Percentiles rank a stretch among this genome's conserved stretches.
Evolutionary conservation across 2,329 filamentous ascomycete genomes (phyloP).

Genomic region (Arthroderma sp.): DNA sequence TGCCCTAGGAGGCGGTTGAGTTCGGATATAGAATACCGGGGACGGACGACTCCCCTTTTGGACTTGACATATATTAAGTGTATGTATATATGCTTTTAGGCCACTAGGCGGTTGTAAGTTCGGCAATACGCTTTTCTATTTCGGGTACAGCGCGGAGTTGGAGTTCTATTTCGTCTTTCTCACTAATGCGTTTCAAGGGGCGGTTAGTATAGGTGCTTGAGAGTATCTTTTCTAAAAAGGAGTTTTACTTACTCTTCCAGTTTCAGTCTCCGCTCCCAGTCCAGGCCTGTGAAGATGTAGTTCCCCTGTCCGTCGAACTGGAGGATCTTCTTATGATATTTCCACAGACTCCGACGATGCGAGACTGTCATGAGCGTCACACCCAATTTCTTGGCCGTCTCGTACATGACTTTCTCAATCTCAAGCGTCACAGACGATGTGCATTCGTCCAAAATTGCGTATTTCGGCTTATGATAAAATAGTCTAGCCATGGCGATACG

Average conservation of each 20-base stretch:
- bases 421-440: conserved; percentile 91
- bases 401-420: conserved; percentile 92
- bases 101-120: conserved; percentile 46
- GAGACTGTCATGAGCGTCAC: conserved; percentile 96
- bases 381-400: conserved; percentile 78
- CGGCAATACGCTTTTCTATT: conserved; percentile 69
- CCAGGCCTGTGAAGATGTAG: conserved; percentile 77
- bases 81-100: no score
- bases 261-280: conserved; percentile 71
- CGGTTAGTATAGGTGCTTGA: conserved; percentile 9
- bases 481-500: conserved; percentile 90
- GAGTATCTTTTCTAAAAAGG: background rate
- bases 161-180: conserved; percentile 86
- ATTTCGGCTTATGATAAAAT: conserved; percentile 85
- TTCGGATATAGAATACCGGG: no score
- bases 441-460: conserved; percentile 94
- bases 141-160: conserved; percentile 76
- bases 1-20: no score
- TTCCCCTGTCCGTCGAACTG: conserved; percentile 94
- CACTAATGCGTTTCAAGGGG: conserved; percentile 32
- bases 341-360: conserved; percentile 84
- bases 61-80: no score
- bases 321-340: conserved; percentile 85
- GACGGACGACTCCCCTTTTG: no score
- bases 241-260: conserved; percentile 58